These are phyloP conservation scores for Aureobasidium sp. DNA, from an alignment of 2,329 filamentous ascomycete species.

Conservation along the genomic window DNA sequence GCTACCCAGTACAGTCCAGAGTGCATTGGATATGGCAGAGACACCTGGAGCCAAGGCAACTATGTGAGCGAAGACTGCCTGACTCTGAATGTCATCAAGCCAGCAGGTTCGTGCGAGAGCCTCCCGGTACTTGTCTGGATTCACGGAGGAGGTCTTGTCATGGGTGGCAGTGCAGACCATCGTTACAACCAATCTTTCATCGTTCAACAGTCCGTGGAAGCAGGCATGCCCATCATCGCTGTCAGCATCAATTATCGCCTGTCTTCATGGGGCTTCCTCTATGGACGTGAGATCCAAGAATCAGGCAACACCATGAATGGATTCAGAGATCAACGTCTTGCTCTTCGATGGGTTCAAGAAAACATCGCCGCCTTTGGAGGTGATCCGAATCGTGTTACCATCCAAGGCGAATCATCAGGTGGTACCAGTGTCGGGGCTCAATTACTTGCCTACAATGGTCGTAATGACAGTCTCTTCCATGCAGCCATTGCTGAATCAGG, in stretches of 20 bases:
- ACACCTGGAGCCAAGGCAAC: conserved; percentile 19
- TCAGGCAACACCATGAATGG: conserved; percentile 19
- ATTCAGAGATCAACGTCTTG: conserved; percentile 13
- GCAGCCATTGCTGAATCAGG: conserved; percentile 44
- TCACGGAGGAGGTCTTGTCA: conserved; percentile 19
- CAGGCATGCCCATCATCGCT: conserved; percentile 24
- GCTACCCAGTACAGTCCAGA: conserved; percentile 39
- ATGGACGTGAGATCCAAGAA: conserved; percentile 15
- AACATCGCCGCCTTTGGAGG: conserved; percentile 24
- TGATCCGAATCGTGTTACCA: conserved; percentile 19
- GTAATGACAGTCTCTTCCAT: conserved; percentile 46
- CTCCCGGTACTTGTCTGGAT: conserved; percentile 20
- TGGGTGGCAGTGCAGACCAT: conserved; percentile 19
- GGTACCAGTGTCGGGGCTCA: conserved; percentile 43
- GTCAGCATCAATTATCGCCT: conserved; percentile 23
- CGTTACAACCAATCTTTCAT: conserved; percentile 23
- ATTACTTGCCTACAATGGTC: conserved; percentile 45
- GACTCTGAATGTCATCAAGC: conserved; percentile 19
- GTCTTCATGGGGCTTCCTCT: conserved; percentile 18
- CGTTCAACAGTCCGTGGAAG: conserved; percentile 19
- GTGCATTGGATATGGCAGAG: conserved; percentile 42
- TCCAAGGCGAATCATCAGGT: conserved; percentile 19
- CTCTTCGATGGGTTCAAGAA: conserved; percentile 17
- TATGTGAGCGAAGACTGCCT: conserved; percentile 20
- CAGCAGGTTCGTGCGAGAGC: conserved; percentile 9